These are phyloP conservation scores for Xylariaceae sp. DNA, from an alignment of 2,329 filamentous ascomycete species.

Conservation along the genomic window DNA sequence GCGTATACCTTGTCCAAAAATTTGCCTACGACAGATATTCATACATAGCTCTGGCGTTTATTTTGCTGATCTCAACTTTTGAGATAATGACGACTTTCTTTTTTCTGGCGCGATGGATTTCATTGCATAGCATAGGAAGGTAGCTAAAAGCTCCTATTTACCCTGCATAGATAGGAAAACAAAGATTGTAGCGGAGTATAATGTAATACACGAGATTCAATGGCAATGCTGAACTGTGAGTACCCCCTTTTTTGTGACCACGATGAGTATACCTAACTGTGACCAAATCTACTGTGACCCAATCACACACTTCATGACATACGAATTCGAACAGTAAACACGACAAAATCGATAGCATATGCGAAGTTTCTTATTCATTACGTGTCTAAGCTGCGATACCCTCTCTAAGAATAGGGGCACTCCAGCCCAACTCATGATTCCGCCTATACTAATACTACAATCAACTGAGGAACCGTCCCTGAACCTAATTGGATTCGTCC, in stretches of 20 bases:
- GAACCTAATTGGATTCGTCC: not conserved
- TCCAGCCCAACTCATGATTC: conserved; percentile 8
- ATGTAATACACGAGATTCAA: too few species aligned
- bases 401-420: conserved; percentile 10
- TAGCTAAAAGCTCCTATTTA: too few species aligned
- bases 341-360: not conserved
- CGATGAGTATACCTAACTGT: too few species aligned
- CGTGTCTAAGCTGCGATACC: conserved; percentile 9
- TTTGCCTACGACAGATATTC: not conserved
- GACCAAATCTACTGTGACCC: too few species aligned
- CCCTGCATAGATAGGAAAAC: too few species aligned
- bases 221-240: too few species aligned
- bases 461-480: conserved; percentile 2
- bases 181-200: too few species aligned
- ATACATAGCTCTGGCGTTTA: not conserved
- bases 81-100: conserved; percentile 3
- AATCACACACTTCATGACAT: too few species aligned
- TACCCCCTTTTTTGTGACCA: too few species aligned
- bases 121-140: too few species aligned
- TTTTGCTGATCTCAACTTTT: too few species aligned
- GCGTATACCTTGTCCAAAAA: not conserved
- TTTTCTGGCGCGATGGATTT: too few species aligned
- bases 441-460: conserved; percentile 19
- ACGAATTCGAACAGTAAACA: not conserved
- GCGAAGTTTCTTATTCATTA: conserved; percentile 14